Percentiles rank a stretch among this genome's conserved stretches.
Evolutionary conservation across 331 rosid species (phyloP).

Genomic region (Prunus yedoensis): DNA sequence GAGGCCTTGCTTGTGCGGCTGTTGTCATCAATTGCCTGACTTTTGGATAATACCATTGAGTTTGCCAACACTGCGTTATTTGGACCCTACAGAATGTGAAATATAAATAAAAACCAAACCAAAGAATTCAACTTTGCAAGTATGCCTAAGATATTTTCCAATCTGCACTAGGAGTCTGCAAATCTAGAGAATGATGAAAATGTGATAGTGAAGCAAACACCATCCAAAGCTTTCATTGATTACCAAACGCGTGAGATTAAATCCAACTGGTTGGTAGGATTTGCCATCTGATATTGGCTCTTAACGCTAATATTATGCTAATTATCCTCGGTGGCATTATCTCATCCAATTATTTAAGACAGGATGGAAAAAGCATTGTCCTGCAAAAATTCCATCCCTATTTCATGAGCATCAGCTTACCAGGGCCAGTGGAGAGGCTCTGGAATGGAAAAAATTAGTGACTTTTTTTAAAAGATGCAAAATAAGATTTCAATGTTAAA

Average conservation of each 20-base stretch:
- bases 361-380: background rate
- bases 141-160: slow-evolving; percentile 2
- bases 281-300: background rate
- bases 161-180: background rate
- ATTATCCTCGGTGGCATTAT: background rate
- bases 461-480: background rate
- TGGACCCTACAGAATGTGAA: slow-evolving; percentile 27
- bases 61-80: slow-evolving; percentile 19
- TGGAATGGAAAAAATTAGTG: background rate
- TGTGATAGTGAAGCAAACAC: background rate
- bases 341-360: background rate
- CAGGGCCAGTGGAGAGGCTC: too few species aligned
- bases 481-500: background rate
- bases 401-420: background rate
- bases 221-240: background rate
- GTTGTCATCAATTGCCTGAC: slow-evolving; percentile 16
- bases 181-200: slow-evolving; percentile 3
- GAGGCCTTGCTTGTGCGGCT: slow-evolving; percentile 5
- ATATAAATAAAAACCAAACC: background rate
- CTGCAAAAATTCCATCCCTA: too few species aligned
- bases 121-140: background rate
- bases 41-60: slow-evolving; percentile 12
- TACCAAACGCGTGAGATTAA: background rate
- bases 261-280: slow-evolving; percentile 1
- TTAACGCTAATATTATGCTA: background rate